These are phyloP conservation scores for Hippophae tibetana DNA, from an alignment of 306 rosid species.

Conservation along the genomic window DNA sequence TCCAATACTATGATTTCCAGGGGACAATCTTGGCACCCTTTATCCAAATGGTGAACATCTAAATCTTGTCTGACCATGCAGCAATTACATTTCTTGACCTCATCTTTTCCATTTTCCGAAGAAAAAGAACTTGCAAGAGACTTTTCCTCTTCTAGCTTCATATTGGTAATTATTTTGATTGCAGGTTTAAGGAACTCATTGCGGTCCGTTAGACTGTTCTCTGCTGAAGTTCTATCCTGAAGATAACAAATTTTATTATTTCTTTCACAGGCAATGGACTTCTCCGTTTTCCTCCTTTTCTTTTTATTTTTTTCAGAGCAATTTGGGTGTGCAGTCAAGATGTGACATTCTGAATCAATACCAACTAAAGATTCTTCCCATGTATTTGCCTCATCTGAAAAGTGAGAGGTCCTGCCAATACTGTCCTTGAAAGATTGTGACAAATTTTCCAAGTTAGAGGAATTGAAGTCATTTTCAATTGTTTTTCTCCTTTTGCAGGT, in stretches of 20 bases:
- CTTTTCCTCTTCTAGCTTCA: too few relatives aligned
- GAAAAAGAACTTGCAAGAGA: too few relatives aligned
- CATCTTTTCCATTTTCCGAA: too few relatives aligned
- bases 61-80: conserved; percentile 17
- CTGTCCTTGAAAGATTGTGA: too few relatives aligned
- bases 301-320: not conserved
- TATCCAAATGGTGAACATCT: conserved; percentile 12
- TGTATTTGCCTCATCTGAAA: too few relatives aligned
- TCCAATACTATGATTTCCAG: too few relatives aligned
- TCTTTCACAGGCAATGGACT: conserved; percentile 4
- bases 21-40: not conserved
- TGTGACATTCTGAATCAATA: conserved; percentile 3
- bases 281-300: not conserved
- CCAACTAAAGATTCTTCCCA: not conserved
- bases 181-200: not conserved
- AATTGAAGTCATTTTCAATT: too few relatives aligned
- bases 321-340: not conserved
- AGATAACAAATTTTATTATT: conserved; percentile 11
- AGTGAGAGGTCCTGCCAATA: too few relatives aligned
- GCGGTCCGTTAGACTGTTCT: conserved; percentile 14
- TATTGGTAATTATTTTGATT: too few relatives aligned
- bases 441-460: too few relatives aligned
- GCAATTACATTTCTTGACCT: conserved; percentile 2
- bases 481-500: too few relatives aligned
- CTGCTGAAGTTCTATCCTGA: conserved; percentile 14